Evolutionary conservation across 106 monocot genomes (phyloP).

Genomic region (Platanthera zijinensis): DNA sequence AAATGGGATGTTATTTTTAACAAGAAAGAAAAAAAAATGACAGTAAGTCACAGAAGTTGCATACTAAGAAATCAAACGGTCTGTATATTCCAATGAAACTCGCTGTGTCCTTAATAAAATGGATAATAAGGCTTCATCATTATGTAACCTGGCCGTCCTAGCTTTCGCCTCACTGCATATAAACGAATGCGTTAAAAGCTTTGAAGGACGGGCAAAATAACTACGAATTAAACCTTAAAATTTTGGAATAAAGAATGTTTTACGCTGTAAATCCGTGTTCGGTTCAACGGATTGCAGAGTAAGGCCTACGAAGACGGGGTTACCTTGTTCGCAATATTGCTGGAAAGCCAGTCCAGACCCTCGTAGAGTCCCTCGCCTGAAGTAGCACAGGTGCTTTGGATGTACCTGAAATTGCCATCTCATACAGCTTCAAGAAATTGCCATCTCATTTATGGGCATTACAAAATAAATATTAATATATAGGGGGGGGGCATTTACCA

Average conservation of each 20-base stretch:
- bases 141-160: not conserved
- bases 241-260: not conserved
- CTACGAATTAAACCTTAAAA: not conserved
- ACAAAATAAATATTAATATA: too few species aligned
- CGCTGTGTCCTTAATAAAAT: too few species aligned
- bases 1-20: not conserved
- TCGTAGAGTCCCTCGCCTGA: constrained; percentile 19
- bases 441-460: too few species aligned
- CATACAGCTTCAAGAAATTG: not conserved
- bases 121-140: too few species aligned
- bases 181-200: not conserved
- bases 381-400: constrained; percentile 20
- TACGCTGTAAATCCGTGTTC: not conserved
- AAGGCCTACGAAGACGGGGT: not conserved
- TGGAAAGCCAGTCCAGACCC: constrained; percentile 22
- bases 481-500: too few species aligned
- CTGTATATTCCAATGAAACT: not conserved
- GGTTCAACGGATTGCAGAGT: not conserved
- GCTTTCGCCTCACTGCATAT: not conserved
- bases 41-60: not conserved
- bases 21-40: not conserved
- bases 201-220: not conserved
- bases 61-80: not conserved
- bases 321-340: constrained; percentile 26
- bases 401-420: constrained; percentile 7